Conservation (phyloP, 495 filamentous ascomycete species). For the Tuber borchii region DNA sequence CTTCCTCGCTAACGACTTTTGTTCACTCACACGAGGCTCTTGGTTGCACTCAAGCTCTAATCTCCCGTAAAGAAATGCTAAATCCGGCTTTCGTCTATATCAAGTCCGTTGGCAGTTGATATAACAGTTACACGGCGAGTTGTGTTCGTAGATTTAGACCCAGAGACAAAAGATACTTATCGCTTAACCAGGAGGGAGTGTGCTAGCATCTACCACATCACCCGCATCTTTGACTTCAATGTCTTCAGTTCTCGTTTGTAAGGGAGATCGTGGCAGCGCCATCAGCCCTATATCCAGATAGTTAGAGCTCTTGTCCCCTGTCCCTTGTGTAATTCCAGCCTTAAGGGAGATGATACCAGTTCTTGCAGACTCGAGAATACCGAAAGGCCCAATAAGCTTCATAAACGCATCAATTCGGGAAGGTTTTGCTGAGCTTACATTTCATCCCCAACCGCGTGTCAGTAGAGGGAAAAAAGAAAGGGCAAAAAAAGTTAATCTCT, state of each 20-base stretch:
- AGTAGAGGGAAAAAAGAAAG: background rate
- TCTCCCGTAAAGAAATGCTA: background rate
- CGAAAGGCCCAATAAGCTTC: conserved; percentile 92
- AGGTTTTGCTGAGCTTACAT: conserved; percentile 76
- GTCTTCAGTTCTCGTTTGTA: conserved; percentile 66
- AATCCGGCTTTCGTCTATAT: background rate
- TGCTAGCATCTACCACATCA: conserved; percentile 84
- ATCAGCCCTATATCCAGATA: conserved; percentile 59
- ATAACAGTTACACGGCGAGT: background rate
- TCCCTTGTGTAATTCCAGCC: conserved; percentile 4
- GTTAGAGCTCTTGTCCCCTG: conserved; percentile 10
- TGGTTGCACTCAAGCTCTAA: background rate
- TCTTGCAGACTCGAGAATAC: conserved; percentile 87
- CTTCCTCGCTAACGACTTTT: background rate
- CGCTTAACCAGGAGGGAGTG: conserved; percentile 80
- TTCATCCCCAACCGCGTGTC: background rate
- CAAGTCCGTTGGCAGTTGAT: background rate
- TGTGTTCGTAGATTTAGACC: background rate
- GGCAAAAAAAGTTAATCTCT: background rate
- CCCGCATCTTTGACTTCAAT: conserved; percentile 77
- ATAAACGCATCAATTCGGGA: conserved; percentile 92
- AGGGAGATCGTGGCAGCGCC: conserved; percentile 88
- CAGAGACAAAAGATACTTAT: background rate
- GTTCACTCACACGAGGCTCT: background rate
- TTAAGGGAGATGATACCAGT: conserved; percentile 50